phyloP scores from a whole-genome alignment of 306 rosid species.

The Casuarina cunninghamiana region DNA sequence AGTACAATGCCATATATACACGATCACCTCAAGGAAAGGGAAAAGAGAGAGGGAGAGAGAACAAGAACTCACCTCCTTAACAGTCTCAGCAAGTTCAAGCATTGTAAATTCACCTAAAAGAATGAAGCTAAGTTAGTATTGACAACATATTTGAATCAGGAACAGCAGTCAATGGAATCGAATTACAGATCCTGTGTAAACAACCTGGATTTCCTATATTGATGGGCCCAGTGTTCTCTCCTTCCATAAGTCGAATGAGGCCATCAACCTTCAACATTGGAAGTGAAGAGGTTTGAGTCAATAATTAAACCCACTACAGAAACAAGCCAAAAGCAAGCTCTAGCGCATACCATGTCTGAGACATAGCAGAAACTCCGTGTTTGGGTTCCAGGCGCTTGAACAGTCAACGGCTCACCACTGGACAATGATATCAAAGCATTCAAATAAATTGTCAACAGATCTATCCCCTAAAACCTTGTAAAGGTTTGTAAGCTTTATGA shows the following conservation, averaged over 20 bases:
- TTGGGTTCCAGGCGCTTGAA: slow-evolving; percentile 84
- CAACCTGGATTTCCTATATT: slow-evolving; percentile 90
- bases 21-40: neutral
- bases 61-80: slow-evolving; percentile 71
- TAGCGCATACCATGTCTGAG: slow-evolving; percentile 63
- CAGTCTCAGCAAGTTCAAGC: slow-evolving; percentile 89
- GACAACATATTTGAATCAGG: neutral
- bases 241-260: slow-evolving; percentile 78
- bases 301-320: neutral
- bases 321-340: neutral
- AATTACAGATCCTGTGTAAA: neutral
- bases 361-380: slow-evolving; percentile 88
- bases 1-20: no score
- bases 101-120: slow-evolving; percentile 91
- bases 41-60: neutral
- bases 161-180: neutral
- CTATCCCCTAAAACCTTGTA: neutral
- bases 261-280: slow-evolving; percentile 64
- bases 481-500: neutral
- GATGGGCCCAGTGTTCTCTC: slow-evolving; percentile 76
- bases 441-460: no score
- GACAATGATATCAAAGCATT: neutral
- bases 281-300: neutral
- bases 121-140: slow-evolving; percentile 4
- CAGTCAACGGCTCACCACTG: slow-evolving; percentile 78